These are phyloP conservation scores for Gastrolobium bilobum DNA, from an alignment of 306 rosid species.

Conservation along the genomic window DNA sequence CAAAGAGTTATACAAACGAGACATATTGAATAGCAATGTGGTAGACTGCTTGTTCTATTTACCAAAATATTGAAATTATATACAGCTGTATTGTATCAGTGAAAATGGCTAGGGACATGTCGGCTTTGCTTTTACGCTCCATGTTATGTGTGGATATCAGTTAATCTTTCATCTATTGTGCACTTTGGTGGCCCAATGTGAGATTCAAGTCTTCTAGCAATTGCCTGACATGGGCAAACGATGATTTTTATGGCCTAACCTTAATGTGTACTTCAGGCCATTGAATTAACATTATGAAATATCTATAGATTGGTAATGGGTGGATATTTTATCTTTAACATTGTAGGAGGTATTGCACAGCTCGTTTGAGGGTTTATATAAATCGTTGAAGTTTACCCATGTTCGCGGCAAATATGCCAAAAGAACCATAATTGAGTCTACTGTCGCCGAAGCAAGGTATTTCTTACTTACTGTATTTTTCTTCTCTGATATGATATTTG, in stretches of 20 bases:
- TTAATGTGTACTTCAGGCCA: neutral
- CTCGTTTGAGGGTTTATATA: conserved; percentile 76
- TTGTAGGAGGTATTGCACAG: conserved; percentile 79
- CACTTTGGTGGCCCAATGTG: neutral
- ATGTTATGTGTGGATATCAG: too few species aligned
- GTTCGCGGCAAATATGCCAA: conserved; percentile 81
- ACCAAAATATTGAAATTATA: neutral
- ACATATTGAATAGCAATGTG: too few species aligned
- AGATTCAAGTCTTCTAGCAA: neutral
- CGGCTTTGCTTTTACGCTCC: too few species aligned
- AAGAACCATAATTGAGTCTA: conserved; percentile 65
- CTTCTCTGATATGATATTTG: neutral
- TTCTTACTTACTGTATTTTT: neutral
- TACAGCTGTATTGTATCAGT: neutral
- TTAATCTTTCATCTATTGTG: too few species aligned
- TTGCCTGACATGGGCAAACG: neutral
- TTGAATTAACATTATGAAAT: neutral
- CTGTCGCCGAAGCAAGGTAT: conserved; percentile 83
- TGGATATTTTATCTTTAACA: neutral
- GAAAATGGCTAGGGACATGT: neutral
- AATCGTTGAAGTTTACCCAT: conserved; percentile 84
- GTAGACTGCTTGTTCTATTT: neutral
- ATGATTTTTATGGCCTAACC: too few species aligned
- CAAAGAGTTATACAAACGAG: too few species aligned
- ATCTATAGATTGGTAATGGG: conserved; percentile 13